Evolutionary conservation across 164 flowering plant genomes (phyloP).

Genomic region (Buxus sempervirens): DNA sequence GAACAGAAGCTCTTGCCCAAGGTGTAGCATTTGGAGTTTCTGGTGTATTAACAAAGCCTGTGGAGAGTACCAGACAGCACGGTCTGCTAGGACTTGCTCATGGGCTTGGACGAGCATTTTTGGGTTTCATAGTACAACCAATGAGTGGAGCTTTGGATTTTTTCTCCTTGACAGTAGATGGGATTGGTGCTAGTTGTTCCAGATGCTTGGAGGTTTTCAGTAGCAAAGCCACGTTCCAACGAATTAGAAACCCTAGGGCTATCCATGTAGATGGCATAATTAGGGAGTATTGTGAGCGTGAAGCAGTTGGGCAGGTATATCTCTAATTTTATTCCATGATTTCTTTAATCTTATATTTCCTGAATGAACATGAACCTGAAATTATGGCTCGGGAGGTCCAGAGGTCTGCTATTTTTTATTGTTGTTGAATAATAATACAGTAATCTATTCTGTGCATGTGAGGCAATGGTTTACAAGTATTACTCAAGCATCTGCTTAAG

Average conservation of each 20-base stretch:
- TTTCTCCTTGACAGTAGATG: slow-evolving; percentile 92
- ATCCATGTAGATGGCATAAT: slow-evolving; percentile 65
- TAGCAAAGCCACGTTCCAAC: slow-evolving; percentile 45
- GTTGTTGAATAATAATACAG: neutral
- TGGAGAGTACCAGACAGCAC: slow-evolving; percentile 89
- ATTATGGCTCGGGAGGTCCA: neutral
- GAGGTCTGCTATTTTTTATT: neutral
- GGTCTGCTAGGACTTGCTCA: slow-evolving; percentile 89
- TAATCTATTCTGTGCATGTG: too few relatives aligned
- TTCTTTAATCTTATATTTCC: neutral
- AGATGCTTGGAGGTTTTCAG: slow-evolving; percentile 74
- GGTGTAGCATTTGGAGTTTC: slow-evolving; percentile 96
- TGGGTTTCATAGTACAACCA: slow-evolving; percentile 90
- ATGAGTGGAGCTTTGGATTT: slow-evolving; percentile 96
- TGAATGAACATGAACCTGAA: neutral
- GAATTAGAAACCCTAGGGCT: slow-evolving; percentile 84
- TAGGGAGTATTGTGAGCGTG: slow-evolving; percentile 77
- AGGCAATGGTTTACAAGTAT: neutral
- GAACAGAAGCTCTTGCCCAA: slow-evolving; percentile 98
- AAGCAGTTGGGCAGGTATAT: slow-evolving; percentile 89
- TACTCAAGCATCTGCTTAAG: neutral
- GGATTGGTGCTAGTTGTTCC: slow-evolving; percentile 94
- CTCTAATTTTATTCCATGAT: neutral
- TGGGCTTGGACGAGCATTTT: slow-evolving; percentile 85
- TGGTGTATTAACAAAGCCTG: slow-evolving; percentile 91